These are phyloP conservation scores for Globisporangium radiosum DNA, from an alignment of 352 stramenopile species.

Conservation along the genomic window DNA sequence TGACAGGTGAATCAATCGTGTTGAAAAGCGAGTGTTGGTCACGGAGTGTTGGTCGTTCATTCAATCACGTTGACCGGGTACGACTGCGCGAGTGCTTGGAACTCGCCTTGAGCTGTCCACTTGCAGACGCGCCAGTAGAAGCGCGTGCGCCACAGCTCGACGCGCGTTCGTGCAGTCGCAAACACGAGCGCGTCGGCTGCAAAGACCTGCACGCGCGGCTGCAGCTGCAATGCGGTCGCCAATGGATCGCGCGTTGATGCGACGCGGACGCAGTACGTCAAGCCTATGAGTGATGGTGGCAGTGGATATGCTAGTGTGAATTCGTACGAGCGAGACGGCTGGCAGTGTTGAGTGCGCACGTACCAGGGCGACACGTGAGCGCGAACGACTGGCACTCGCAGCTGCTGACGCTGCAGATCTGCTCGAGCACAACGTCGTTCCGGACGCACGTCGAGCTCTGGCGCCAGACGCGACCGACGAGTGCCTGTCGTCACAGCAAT, in stretches of 20 bases:
- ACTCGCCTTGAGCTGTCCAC: constrained; percentile 29
- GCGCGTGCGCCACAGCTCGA: constrained; percentile 20
- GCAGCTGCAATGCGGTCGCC: constrained; percentile 16
- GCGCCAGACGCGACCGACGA: constrained; percentile 14
- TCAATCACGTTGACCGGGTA: too few relatives aligned
- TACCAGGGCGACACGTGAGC: constrained; percentile 23
- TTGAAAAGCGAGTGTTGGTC: too few relatives aligned
- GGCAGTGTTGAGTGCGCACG: background rate
- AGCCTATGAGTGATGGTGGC: constrained; percentile 5
- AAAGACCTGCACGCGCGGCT: constrained; percentile 49
- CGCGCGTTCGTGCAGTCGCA: constrained; percentile 16
- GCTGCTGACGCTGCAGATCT: constrained; percentile 16
- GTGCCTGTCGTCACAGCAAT: constrained; percentile 3
- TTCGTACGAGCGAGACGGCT: background rate
- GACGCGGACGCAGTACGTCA: constrained; percentile 33
- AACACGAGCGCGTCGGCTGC: constrained; percentile 32
- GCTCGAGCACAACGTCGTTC: constrained; percentile 23
- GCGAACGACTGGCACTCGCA: constrained; percentile 36
- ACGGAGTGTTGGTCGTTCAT: too few relatives aligned
- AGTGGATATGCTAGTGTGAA: background rate
- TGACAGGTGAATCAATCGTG: too few relatives aligned
- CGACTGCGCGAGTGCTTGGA: constrained; percentile 9
- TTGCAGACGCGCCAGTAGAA: constrained; percentile 54
- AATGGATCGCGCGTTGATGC: constrained; percentile 18
- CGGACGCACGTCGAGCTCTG: constrained; percentile 7